Evolutionary conservation across 1,284 basidiomycete species (phyloP), one percentile per base, ranked within the genome.

Genomic region (Schizophyllum commune): DNA sequence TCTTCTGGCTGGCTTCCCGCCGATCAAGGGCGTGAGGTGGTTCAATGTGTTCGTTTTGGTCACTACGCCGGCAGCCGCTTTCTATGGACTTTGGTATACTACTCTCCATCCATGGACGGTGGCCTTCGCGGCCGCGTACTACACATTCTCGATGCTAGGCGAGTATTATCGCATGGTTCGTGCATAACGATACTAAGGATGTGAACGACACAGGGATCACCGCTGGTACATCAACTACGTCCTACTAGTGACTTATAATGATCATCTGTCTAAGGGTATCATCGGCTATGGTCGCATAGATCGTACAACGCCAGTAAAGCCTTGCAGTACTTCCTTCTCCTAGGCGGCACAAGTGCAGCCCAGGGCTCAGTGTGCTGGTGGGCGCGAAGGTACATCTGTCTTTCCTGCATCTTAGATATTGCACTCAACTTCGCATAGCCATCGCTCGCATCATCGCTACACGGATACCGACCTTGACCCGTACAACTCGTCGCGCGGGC

Each of bases 291-390:
- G 91, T 92, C 94, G 1, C 94, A 96, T 73, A 83, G 94, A 60
- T 86, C 92, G 0, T 96, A 94, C 74, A 90, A 90, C 61, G 94
- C 94, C 2, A 86, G 86, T 33, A 73, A 78, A 22, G 83, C 87
- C 17, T 82, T 96, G 6, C 89, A 93, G 70, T 79, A 88, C 65
- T 82, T 88, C 69, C 82, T 96, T 54, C 82, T 91, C 11, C 73
- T 87, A 55, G 89, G 87, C 11, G 94, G 94, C 9, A 85, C 90
- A 17, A 92, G 93, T 68, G 90, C 93, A 4, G 90, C 94, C 2
- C 89, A 96, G 75, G 94, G 94, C 1, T 93, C 92, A 9, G 91
- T 91, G 74, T 86, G 84, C 69, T 96, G 93, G 93, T 96, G 94
- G 94, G 86, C 34, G 13, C 34, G 34, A 13, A 39, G 34, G 34